Evolutionary conservation across 768 basidiomycete genomes (phyloP).

Genomic region (Artomyces pyxidatus): DNA sequence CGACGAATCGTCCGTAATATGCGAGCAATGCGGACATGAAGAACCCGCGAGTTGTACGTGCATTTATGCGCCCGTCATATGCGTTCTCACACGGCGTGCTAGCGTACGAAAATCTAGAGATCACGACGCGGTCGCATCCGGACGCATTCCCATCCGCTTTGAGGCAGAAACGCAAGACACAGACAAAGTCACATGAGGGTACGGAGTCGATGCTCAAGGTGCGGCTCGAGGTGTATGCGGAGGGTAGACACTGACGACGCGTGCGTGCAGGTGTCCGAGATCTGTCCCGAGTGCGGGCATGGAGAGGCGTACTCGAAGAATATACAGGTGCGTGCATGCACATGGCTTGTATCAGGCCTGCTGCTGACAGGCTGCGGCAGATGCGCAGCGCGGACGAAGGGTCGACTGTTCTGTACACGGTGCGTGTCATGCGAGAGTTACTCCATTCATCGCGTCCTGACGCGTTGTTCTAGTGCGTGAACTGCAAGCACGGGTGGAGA

Average conservation of each 20-base stretch:
- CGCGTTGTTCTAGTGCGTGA: slow-evolving; percentile 46
- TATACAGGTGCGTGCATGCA: slow-evolving; percentile 53
- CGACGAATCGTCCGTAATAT: slow-evolving; percentile 64
- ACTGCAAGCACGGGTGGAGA: slow-evolving; percentile 76
- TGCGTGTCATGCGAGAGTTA: slow-evolving; percentile 37
- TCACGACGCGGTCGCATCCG: slow-evolving; percentile 84
- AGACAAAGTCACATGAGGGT: slow-evolving; percentile 70
- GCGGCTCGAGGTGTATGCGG: slow-evolving; percentile 12
- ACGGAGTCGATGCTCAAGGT: slow-evolving; percentile 61
- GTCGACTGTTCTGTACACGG: slow-evolving; percentile 90
- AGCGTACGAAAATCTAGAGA: slow-evolving; percentile 92
- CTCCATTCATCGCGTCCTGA: slow-evolving; percentile 9
- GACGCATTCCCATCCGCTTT: slow-evolving; percentile 91
- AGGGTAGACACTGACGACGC: not conserved
- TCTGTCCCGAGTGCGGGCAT: slow-evolving; percentile 83
- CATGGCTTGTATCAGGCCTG: not conserved
- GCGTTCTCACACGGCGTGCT: not conserved
- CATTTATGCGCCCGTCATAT: not conserved
- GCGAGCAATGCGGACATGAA: slow-evolving; percentile 81
- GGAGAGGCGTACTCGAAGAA: slow-evolving; percentile 83
- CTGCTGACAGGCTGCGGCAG: slow-evolving; percentile 28
- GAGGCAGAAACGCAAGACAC: slow-evolving; percentile 81
- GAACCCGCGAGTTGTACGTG: slow-evolving; percentile 86
- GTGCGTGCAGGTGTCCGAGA: slow-evolving; percentile 67
- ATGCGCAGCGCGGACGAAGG: slow-evolving; percentile 91